Conservation (phyloP, 108 stramenopile genomes). For the Skeletonema grethae region DNA sequence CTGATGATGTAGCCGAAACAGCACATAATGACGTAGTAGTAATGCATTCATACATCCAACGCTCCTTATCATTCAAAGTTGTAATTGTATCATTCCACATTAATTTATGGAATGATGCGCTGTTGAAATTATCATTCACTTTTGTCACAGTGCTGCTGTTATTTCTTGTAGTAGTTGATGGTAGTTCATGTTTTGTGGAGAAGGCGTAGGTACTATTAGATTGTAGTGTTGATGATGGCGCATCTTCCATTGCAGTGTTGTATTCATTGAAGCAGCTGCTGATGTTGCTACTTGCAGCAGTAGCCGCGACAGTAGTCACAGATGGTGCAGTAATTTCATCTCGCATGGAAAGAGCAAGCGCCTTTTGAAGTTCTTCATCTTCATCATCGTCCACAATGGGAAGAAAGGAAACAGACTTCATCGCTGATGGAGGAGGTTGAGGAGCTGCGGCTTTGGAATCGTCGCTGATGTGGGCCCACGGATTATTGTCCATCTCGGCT, state of each 20-base stretch:
- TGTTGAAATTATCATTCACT: slow-evolving; percentile 6
- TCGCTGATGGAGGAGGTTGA: neutral
- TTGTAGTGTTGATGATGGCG: neutral
- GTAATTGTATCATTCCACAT: slow-evolving; percentile 64
- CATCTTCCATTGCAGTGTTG: slow-evolving; percentile 8
- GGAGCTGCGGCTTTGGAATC: neutral
- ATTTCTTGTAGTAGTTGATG: neutral
- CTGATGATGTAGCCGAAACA: neutral
- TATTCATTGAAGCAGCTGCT: neutral
- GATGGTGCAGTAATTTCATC: neutral
- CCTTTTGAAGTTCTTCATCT: slow-evolving; percentile 53
- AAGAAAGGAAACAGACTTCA: neutral
- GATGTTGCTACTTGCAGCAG: neutral
- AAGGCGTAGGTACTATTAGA: neutral
- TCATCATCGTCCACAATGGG: slow-evolving; percentile 38
- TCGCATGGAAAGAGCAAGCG: slow-evolving; percentile 47
- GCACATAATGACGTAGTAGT: slow-evolving; percentile 11
- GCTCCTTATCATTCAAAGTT: slow-evolving; percentile 62
- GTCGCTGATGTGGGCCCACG: neutral
- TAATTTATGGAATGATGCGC: slow-evolving; percentile 17
- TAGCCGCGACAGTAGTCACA: neutral
- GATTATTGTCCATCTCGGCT: neutral
- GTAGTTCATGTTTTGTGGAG: neutral
- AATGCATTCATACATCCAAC: slow-evolving; percentile 70
- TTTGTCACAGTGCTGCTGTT: neutral